Evolutionary conservation across 2,329 filamentous ascomycete genomes (phyloP).

Genomic region (Apiospora koreana): DNA sequence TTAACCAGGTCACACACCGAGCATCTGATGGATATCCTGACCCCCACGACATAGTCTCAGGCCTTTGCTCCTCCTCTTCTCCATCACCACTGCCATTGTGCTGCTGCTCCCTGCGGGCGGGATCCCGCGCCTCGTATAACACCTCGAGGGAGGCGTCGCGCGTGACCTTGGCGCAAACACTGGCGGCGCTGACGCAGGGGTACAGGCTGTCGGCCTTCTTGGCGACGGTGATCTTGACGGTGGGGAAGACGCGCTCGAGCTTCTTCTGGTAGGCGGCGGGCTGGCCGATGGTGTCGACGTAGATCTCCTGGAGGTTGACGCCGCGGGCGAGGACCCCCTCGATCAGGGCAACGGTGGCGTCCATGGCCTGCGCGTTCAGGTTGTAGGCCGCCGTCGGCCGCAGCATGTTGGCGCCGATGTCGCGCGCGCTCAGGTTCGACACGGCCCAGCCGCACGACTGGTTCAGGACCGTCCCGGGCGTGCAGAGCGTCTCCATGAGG

Average conservation of each 20-base stretch:
- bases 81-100: conserved; percentile 27
- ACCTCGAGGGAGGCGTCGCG: conserved; percentile 86
- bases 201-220: conserved; percentile 94
- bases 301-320: conserved; percentile 85
- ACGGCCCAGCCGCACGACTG: conserved; percentile 76
- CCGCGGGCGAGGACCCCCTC: conserved; percentile 72
- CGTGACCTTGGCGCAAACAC: conserved; percentile 94
- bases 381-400: conserved; percentile 71
- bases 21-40: conserved; percentile 92
- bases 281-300: conserved; percentile 90
- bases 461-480: conserved; percentile 50
- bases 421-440: conserved; percentile 76
- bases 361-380: conserved; percentile 93
- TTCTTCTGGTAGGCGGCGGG: conserved; percentile 82
- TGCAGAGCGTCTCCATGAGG: conserved; percentile 73
- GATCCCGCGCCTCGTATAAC: conserved; percentile 61
- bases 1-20: conserved; percentile 79
- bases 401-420: conserved; percentile 81
- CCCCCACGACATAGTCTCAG: conserved; percentile 67
- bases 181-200: conserved; percentile 89
- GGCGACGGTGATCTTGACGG: conserved; percentile 71
- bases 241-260: conserved; percentile 82
- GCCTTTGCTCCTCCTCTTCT: conserved; percentile 22
- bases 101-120: conserved; percentile 16
- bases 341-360: conserved; percentile 84